phyloP scores from a whole-genome alignment of 2,329 filamentous ascomycete species.

The Podosphaera xanthii region DNA sequence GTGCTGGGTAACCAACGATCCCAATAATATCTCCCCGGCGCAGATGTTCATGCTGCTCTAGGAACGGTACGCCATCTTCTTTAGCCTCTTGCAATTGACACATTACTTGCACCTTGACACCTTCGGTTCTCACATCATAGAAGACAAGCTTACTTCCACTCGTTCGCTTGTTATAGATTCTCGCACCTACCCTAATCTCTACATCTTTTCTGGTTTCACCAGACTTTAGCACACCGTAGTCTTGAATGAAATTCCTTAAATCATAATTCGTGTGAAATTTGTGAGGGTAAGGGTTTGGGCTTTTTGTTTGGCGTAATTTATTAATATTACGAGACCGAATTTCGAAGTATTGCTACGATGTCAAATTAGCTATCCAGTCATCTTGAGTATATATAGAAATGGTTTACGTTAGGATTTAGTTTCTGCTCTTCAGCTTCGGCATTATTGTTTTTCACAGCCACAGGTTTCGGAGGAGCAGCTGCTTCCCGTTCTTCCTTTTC shows the following conservation, averaged over 20 bases:
- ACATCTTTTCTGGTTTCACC: slow-evolving; percentile 62
- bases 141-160: slow-evolving; percentile 73
- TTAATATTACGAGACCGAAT: slow-evolving; percentile 70
- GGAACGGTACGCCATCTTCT: slow-evolving; percentile 44
- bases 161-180: slow-evolving; percentile 73
- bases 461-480: slow-evolving; percentile 33
- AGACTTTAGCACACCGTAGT: slow-evolving; percentile 65
- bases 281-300: slow-evolving; percentile 79
- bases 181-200: slow-evolving; percentile 54
- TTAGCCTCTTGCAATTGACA: slow-evolving; percentile 64
- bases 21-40: slow-evolving; percentile 86
- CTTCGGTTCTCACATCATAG: slow-evolving; percentile 64
- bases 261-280: slow-evolving; percentile 75
- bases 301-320: slow-evolving; percentile 47
- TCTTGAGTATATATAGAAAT: not conserved
- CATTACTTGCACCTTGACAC: slow-evolving; percentile 70
- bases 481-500: slow-evolving; percentile 77
- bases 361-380: slow-evolving; percentile 5
- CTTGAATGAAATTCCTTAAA: slow-evolving; percentile 52
- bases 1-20: slow-evolving; percentile 59
- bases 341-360: slow-evolving; percentile 68
- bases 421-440: slow-evolving; percentile 42
- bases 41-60: slow-evolving; percentile 71
- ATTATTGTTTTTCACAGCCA: slow-evolving; percentile 31
- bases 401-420: slow-evolving; percentile 45